Evolutionary conservation across 1,284 basidiomycete species (phyloP).

Genomic region (Bondarzewia mesenterica): DNA sequence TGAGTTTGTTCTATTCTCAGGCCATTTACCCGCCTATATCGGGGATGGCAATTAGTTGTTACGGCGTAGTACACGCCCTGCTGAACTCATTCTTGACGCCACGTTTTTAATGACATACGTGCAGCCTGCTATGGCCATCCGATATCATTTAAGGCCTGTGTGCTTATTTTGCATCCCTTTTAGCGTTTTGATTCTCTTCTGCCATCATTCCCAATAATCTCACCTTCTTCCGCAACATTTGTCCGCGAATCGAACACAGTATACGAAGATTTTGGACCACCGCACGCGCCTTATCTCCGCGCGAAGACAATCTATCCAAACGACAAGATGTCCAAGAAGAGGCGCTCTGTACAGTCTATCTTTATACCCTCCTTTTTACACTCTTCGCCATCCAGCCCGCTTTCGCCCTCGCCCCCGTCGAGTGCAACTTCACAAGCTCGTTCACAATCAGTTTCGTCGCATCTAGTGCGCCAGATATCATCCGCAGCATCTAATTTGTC

Average conservation of each 20-base stretch:
- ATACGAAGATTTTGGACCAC: neutral
- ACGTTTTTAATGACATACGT: no score
- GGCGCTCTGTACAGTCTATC: constrained; percentile 40
- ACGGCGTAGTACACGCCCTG: no score
- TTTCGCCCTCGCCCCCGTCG: constrained; percentile 6
- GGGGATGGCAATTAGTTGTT: no score
- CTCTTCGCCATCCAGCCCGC: constrained; percentile 2
- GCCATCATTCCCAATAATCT: neutral
- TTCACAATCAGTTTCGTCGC: constrained; percentile 13
- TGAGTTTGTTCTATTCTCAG: no score
- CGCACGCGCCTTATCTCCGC: neutral
- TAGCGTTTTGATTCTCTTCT: neutral
- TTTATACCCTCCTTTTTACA: constrained; percentile 36
- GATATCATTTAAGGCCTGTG: neutral
- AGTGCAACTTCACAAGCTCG: constrained; percentile 10
- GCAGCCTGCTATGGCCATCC: no score
- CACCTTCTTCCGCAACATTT: neutral
- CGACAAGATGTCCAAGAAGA: constrained; percentile 32
- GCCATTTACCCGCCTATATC: no score
- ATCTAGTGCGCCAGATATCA: constrained; percentile 2
- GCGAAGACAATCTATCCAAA: neutral
- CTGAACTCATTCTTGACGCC: no score
- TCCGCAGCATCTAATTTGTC: constrained; percentile 9
- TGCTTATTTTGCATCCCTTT: neutral
- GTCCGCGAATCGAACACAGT: neutral